Conservation (phyloP, 2,329 filamentous ascomycete species). For the Trichoderma sp. region DNA sequence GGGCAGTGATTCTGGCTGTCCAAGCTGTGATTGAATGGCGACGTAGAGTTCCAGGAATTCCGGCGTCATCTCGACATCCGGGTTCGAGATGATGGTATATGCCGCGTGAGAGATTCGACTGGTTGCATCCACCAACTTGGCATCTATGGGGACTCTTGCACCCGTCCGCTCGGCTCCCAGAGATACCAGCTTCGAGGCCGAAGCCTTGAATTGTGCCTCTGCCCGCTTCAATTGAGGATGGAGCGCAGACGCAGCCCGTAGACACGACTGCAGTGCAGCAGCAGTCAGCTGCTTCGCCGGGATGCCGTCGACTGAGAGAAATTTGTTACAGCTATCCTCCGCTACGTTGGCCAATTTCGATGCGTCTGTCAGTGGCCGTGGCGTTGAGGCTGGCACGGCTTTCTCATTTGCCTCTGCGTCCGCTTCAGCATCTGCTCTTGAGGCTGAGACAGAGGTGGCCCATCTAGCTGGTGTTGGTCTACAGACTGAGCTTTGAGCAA, state of each 20-base stretch:
- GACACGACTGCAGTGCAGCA: conserved; percentile 44
- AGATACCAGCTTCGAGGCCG: conserved; percentile 54
- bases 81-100: conserved; percentile 69
- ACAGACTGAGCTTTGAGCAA: conserved; percentile 8
- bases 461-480: conserved; percentile 26
- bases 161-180: conserved; percentile 38
- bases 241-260: conserved; percentile 43
- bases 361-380: conserved; percentile 36
- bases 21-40: conserved; percentile 68
- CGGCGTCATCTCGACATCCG: conserved; percentile 76
- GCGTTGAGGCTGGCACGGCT: conserved; percentile 21
- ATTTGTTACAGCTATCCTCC: conserved; percentile 42
- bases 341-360: conserved; percentile 41
- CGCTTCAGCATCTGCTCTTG: background rate
- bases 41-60: conserved; percentile 72
- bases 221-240: conserved; percentile 41
- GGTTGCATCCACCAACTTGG: conserved; percentile 43
- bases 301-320: conserved; percentile 44
- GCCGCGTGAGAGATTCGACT: conserved; percentile 57
- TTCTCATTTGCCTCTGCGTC: conserved; percentile 9
- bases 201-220: conserved; percentile 41
- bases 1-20: conserved; percentile 72
- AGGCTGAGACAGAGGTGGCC: conserved; percentile 24
- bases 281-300: conserved; percentile 44
- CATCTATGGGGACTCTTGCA: conserved; percentile 31